Percentiles rank a stretch among this genome's conserved stretches.
Conservation (phyloP, 139 green algal genomes). For the Tetradesmus lagerheimii region DNA sequence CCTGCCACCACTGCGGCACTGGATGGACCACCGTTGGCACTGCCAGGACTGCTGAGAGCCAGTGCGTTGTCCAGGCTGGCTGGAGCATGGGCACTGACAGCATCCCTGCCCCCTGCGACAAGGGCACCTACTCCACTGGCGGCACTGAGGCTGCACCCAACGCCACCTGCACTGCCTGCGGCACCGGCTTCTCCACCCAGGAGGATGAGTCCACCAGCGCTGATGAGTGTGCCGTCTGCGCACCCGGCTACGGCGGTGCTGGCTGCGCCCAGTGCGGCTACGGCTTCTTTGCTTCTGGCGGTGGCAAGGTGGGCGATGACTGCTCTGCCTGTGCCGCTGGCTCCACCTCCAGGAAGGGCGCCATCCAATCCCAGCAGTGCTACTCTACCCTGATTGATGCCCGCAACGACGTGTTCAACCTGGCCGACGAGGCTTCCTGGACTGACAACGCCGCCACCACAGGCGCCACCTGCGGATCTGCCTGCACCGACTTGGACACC, state of each 20-base stretch:
- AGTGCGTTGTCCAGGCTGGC: conserved; percentile 5
- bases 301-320: neutral
- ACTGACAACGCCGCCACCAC: neutral
- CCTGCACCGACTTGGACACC: neutral
- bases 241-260: neutral
- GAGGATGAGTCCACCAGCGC: neutral
- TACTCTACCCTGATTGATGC: neutral
- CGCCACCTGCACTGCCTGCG: conserved; percentile 1
- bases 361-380: neutral
- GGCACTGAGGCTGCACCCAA: neutral
- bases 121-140: conserved; percentile 4
- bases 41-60: neutral
- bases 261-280: neutral
- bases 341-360: neutral
- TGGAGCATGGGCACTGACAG: neutral
- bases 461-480: neutral
- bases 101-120: conserved; percentile 15
- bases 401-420: neutral
- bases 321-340: neutral
- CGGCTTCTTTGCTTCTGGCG: neutral
- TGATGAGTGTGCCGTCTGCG: conserved; percentile 4
- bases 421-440: neutral
- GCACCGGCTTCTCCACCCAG: neutral
- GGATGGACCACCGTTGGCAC: neutral
- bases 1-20: neutral